A percentile compares a stretch with the other conserved stretches of the same genome.
phyloP scores from a whole-genome alignment of 352 stramenopile species.

The Pythium rishiriense region DNA sequence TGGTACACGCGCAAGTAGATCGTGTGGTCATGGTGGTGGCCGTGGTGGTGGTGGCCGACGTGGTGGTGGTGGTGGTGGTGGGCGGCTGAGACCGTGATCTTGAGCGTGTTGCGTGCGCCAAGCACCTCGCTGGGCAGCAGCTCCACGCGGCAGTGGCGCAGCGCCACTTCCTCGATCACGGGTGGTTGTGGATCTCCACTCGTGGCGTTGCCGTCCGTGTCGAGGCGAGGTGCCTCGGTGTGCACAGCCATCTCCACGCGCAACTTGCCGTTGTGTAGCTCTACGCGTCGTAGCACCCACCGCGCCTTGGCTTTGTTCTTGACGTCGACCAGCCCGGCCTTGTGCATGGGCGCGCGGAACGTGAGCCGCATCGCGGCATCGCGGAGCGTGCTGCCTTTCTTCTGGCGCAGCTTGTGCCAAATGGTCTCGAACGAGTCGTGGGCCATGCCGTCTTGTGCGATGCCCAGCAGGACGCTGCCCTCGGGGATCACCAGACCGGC shows the following conservation, averaged over 20 bases:
- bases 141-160: constrained; percentile 53
- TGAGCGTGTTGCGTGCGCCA: constrained; percentile 42
- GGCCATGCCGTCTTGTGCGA: constrained; percentile 60
- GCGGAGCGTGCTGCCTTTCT: constrained; percentile 48
- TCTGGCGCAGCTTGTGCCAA: constrained; percentile 63
- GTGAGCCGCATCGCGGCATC: constrained; percentile 46
- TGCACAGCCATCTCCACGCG: constrained; percentile 21
- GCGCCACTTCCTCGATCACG: background rate
- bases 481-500: constrained; percentile 32
- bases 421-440: constrained; percentile 72
- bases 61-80: background rate
- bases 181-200: too few relatives aligned
- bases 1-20: constrained; percentile 46
- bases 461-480: constrained; percentile 56
- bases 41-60: background rate
- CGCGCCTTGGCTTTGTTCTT: constrained; percentile 40
- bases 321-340: constrained; percentile 34
- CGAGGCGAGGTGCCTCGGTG: too few relatives aligned
- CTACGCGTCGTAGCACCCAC: constrained; percentile 39
- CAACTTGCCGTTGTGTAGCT: constrained; percentile 42
- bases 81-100: constrained; percentile 28
- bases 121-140: constrained; percentile 44
- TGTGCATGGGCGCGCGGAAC: constrained; percentile 51
- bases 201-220: too few relatives aligned
- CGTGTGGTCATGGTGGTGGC: background rate